Evolutionary conservation across 768 basidiomycete species (phyloP), one percentile per base, ranked within the genome.

Genomic region (Lepiota brunneoincarnata): DNA sequence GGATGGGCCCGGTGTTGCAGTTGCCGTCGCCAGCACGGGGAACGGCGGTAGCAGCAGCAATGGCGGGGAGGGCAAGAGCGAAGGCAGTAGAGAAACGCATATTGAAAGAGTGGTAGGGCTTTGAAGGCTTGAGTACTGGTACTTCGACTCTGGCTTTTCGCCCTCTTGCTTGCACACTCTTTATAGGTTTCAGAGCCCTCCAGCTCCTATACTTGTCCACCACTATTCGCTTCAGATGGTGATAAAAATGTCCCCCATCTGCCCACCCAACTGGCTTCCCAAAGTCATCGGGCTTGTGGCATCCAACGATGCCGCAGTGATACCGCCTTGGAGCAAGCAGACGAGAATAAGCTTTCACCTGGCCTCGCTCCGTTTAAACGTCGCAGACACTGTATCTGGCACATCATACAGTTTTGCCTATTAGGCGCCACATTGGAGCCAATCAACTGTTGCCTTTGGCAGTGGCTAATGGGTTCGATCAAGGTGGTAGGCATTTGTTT

Each of bases 51-150:
- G 63, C 65, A 37, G 59, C 59, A 23, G 60, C 63, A 51, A 67
- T 51, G 50, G 61, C 44, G 38, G 62, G 59, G 41, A 67, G 61
- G 51, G 61, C 63, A 38, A 64, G 50, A 43, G 60, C 57, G 49
- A 49, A 35, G 34, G 58, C 47, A 36, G 53, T 47, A 51, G 61
- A 58, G 50, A 54, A 37, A 50, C 60, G 57, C 65, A 66, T 66
- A 24, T 57, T 60, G 59, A 48, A 51, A n/a, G 50, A 38, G 47
- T 15, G 12, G 21, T 37, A 40, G 54, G 42, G 14, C 44, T 18
- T 18, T 36, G 34, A 34, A 17, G 15, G 36, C 31, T n/a, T 31
- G 31, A 31, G 31, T 31, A 31, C 31, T 31, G 3, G 31, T 31
- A 10, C 6, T 36, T 23, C 15, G 34, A 18, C 31, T 35, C 34